Evolutionary conservation across 2,329 filamentous ascomycete species (phyloP).

Genomic region (Colletotrichum tamarilloi): DNA sequence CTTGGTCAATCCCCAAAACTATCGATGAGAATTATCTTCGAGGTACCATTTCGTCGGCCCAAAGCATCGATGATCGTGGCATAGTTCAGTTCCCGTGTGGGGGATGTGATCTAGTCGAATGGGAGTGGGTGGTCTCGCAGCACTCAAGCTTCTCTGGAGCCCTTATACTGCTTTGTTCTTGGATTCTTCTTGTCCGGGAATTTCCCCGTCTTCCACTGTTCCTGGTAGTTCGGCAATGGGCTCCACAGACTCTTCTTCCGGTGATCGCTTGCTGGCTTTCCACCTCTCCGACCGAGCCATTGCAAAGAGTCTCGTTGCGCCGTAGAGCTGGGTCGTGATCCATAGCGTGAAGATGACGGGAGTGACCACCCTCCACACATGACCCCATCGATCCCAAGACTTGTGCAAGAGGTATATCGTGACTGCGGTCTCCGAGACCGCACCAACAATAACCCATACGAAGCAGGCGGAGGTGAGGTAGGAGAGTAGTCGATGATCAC

Average conservation of each 20-base stretch:
- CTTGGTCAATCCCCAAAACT: no score
- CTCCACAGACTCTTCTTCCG: background rate
- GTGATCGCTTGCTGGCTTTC: background rate
- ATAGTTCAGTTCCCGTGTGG: background rate
- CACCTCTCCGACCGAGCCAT: conserved; percentile 28
- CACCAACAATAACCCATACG: conserved; percentile 19
- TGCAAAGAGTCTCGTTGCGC: conserved; percentile 18
- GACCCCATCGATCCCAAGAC: conserved; percentile 34
- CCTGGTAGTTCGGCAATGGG: conserved; percentile 10
- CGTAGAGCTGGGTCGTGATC: conserved; percentile 35
- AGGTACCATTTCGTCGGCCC: no score
- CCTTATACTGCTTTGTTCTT: conserved; percentile 2
- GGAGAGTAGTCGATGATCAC: conserved; percentile 16
- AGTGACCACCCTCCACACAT: conserved; percentile 28
- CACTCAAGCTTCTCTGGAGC: background rate
- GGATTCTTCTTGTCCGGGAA: background rate
- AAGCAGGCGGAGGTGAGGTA: conserved; percentile 17
- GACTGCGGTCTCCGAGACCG: conserved; percentile 20
- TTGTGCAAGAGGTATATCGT: conserved; percentile 33
- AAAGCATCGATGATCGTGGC: no score
- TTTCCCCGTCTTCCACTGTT: background rate
- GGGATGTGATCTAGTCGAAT: background rate
- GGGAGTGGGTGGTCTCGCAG: background rate
- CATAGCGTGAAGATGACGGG: conserved; percentile 32
- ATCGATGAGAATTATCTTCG: no score